phyloP scores from a whole-genome alignment of 1,139 yeast genomes.

The Hemisphaericaspora xylofermentans region DNA sequence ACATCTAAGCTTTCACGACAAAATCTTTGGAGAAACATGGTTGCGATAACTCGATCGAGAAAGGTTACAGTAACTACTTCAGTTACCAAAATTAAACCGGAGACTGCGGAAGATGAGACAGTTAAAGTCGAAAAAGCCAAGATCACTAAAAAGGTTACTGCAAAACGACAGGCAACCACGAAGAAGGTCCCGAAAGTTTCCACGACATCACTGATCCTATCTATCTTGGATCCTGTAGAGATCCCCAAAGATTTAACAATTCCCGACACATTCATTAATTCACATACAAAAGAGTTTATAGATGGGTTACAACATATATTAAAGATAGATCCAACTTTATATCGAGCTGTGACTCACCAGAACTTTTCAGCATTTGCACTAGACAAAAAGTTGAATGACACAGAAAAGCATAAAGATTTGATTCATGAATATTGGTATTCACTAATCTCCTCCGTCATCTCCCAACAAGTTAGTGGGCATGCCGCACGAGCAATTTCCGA shows the following conservation, averaged over 20 bases:
- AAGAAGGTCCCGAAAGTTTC: constrained; percentile 5
- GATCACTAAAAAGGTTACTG: neutral
- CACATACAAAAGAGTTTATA: constrained; percentile 46
- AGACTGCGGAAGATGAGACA: neutral
- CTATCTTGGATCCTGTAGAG: constrained; percentile 24
- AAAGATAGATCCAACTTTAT: constrained; percentile 42
- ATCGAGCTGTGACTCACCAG: constrained; percentile 29
- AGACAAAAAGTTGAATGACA: constrained; percentile 15
- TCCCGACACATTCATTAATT: constrained; percentile 39
- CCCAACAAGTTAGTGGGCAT: constrained; percentile 84
- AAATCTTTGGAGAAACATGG: constrained; percentile 4
- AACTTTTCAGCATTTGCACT: constrained; percentile 33
- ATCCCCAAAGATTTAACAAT: constrained; percentile 29
- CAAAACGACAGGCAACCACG: constrained; percentile 6
- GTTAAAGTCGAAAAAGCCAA: neutral
- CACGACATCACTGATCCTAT: constrained; percentile 17
- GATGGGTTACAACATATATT: constrained; percentile 43
- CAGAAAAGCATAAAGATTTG: constrained; percentile 6
- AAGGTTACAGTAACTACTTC: constrained; percentile 1
- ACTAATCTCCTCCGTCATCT: constrained; percentile 49
- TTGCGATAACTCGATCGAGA: constrained; percentile 9
- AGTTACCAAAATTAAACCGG: neutral
- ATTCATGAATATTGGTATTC: constrained; percentile 44
- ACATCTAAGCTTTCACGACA: neutral
- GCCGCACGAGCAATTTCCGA: constrained; percentile 69